phyloP scores from a whole-genome alignment of 2,329 filamentous ascomycete species.

The Alternaria atra region DNA sequence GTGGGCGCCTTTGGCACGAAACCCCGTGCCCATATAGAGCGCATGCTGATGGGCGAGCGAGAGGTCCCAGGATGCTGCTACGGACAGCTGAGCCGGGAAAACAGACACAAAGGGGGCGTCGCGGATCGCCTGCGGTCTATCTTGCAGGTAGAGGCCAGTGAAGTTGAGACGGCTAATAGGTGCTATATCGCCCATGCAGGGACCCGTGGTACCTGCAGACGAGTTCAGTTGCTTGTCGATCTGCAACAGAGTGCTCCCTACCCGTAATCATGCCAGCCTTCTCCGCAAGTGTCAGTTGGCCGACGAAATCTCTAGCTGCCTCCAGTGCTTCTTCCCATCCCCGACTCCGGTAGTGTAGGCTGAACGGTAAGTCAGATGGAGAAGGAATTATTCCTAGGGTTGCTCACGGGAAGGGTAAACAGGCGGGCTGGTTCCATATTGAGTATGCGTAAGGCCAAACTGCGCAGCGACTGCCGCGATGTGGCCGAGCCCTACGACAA shows the following conservation, averaged over 20 bases:
- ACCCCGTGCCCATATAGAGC: constrained; percentile 43
- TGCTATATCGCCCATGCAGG: constrained; percentile 49
- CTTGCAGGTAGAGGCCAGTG: constrained; percentile 53
- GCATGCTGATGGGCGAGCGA: constrained; percentile 48
- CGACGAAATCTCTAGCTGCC: constrained; percentile 33
- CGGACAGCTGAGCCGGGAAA: constrained; percentile 50
- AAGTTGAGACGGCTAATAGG: constrained; percentile 52
- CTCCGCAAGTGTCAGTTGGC: constrained; percentile 34
- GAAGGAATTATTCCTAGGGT: no score
- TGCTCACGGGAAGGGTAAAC: constrained; percentile 32
- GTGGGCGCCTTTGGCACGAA: constrained; percentile 49
- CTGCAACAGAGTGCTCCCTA: constrained; percentile 5
- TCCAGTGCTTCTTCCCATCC: constrained; percentile 35
- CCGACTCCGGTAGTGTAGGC: no score
- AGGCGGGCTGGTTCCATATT: constrained; percentile 39
- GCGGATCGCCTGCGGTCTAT: constrained; percentile 50
- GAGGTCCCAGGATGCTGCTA: constrained; percentile 53
- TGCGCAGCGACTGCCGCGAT: constrained; percentile 23
- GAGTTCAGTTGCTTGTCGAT: no score
- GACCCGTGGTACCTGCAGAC: constrained; percentile 18
- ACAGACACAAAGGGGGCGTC: constrained; percentile 44
- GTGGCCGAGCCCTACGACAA: no score
- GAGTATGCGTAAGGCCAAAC: constrained; percentile 31
- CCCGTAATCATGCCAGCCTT: constrained; percentile 41
- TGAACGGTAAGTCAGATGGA: no score